Conservation (phyloP, 2,329 filamentous ascomycete species). For the Trichophyton rubrum region DNA sequence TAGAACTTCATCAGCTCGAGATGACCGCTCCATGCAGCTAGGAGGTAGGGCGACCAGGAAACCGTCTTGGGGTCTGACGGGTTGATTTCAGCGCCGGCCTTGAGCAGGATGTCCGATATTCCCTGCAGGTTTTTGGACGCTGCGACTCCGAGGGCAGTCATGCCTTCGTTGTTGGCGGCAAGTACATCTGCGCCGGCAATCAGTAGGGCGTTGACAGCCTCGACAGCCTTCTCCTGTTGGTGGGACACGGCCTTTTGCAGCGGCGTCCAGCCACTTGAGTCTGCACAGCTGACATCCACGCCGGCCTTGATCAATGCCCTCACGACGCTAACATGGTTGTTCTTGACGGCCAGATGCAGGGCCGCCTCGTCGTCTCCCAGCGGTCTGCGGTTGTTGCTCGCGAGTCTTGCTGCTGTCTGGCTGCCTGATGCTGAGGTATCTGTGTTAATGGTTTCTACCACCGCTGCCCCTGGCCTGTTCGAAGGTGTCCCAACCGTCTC, state of each 20-base stretch:
- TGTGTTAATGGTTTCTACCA: neutral
- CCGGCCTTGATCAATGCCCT: neutral
- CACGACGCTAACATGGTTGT: slow-evolving; percentile 1
- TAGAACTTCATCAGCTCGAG: slow-evolving; percentile 1
- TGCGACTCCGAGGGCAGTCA: neutral
- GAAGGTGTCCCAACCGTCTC: neutral
- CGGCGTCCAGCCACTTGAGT: neutral
- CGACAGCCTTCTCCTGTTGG: neutral
- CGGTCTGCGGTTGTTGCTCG: neutral
- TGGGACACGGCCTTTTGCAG: slow-evolving; percentile 1
- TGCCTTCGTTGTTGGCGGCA: neutral
- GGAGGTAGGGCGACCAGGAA: neutral
- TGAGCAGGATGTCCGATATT: neutral
- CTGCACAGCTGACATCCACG: neutral
- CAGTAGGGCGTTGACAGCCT: neutral
- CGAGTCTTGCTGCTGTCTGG: neutral
- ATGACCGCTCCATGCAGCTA: neutral
- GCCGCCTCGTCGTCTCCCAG: neutral
- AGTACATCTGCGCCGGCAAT: neutral
- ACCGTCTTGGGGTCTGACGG: neutral
- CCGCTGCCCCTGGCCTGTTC: neutral
- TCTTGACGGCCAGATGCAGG: slow-evolving; percentile 2
- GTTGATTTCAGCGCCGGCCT: neutral
- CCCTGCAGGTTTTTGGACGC: neutral
- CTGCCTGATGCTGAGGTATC: neutral